phyloP scores from a whole-genome alignment of 2,329 filamentous ascomycete species.

The Exophiala mesophila region DNA sequence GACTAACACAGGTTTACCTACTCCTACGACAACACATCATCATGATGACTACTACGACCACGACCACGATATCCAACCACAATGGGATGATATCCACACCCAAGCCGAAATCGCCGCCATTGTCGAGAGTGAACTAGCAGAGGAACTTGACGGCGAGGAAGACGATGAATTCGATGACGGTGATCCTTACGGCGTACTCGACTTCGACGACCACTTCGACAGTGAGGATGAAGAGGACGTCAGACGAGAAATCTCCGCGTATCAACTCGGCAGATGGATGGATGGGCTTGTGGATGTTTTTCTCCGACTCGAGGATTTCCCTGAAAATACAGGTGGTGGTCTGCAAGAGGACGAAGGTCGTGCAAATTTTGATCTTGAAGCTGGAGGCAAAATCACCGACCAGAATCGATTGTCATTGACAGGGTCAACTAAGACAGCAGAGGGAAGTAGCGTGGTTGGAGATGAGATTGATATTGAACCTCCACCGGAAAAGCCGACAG shows the following conservation, averaged over 20 bases:
- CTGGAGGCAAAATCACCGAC: not conserved
- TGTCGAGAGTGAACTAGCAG: constrained; percentile 15
- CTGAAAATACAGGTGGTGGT: constrained; percentile 2
- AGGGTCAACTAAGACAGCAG: constrained; percentile 1
- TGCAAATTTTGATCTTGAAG: constrained; percentile 4
- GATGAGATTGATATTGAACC: constrained; percentile 21
- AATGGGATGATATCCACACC: constrained; percentile 25
- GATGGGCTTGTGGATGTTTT: constrained; percentile 50
- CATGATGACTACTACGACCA: constrained; percentile 3
- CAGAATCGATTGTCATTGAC: not conserved
- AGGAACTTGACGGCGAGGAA: constrained; percentile 22
- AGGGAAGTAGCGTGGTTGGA: constrained; percentile 7
- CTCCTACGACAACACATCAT: constrained; percentile 15
- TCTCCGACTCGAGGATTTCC: constrained; percentile 23
- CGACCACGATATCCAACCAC: constrained; percentile 15
- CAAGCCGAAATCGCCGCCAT: constrained; percentile 27
- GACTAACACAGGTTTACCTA: not conserved
- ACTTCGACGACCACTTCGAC: constrained; percentile 29
- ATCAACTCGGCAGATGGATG: constrained; percentile 53
- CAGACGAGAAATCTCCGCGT: constrained; percentile 48
- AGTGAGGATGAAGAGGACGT: constrained; percentile 50
- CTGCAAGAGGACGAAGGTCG: not conserved
- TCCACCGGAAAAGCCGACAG: constrained; percentile 19
- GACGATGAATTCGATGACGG: not conserved
- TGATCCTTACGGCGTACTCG: constrained; percentile 24